Conservation (phyloP, 495 filamentous ascomycete species). For the Aspergillus indologenus region DNA sequence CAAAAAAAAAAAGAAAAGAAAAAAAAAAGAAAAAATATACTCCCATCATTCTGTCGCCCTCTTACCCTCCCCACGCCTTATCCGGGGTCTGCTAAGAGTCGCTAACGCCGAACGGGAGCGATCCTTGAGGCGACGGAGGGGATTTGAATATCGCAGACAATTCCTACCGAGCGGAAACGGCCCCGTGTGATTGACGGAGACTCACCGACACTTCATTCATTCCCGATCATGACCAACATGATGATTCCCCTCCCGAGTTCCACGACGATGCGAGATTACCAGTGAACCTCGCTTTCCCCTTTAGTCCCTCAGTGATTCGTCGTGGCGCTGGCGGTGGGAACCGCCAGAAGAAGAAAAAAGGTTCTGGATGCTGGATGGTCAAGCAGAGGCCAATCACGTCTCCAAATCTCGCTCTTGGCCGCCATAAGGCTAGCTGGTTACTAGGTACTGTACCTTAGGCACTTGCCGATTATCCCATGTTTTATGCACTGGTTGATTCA, state of each 20-base stretch:
- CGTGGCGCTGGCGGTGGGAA: not conserved
- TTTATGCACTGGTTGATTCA: not conserved
- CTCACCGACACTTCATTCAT: conserved; percentile 11
- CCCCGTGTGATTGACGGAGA: not conserved
- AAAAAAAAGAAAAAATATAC: not conserved
- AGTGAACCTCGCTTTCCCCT: not conserved
- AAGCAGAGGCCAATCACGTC: not conserved
- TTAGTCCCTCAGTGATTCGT: not conserved
- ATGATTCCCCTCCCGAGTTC: too few species aligned
- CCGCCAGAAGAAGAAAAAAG: not conserved
- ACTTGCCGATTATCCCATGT: too few species aligned
- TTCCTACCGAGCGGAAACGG: not conserved
- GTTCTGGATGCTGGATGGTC: not conserved
- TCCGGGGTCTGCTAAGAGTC: not conserved
- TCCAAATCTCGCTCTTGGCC: not conserved
- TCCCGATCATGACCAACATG: too few species aligned
- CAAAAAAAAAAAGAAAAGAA: not conserved
- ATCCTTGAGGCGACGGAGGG: not conserved
- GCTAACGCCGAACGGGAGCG: not conserved
- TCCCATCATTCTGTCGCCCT: not conserved
- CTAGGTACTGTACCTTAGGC: not conserved
- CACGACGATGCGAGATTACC: too few species aligned
- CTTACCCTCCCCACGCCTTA: not conserved
- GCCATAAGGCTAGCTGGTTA: not conserved
- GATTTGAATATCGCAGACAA: conserved; percentile 25